Evolutionary conservation across 306 rosid genomes (phyloP).

Genomic region (Glycine soja): DNA sequence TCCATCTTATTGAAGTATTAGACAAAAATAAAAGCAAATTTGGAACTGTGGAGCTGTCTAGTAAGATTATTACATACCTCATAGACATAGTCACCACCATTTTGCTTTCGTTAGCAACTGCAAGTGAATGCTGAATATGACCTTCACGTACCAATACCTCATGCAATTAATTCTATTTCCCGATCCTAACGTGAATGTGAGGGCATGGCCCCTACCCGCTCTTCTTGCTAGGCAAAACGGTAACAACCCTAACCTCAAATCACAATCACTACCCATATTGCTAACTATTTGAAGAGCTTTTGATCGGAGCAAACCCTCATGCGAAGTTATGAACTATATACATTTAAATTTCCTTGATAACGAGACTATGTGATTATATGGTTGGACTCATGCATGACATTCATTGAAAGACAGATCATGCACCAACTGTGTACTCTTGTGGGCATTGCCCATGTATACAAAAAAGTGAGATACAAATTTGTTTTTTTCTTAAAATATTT

Average conservation of each 20-base stretch:
- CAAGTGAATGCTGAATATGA: slow-evolving; percentile 43
- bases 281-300: slow-evolving; percentile 12
- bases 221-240: slow-evolving; percentile 6
- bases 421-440: neutral
- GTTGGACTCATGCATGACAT: neutral
- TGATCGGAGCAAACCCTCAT: neutral
- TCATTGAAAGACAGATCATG: neutral
- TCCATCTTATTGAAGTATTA: neutral
- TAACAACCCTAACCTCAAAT: slow-evolving; percentile 41
- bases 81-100: slow-evolving; percentile 16
- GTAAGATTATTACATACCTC: neutral
- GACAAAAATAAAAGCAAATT: neutral
- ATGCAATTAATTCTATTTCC: slow-evolving; percentile 37
- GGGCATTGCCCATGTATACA: neutral
- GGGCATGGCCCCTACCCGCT: slow-evolving; percentile 35
- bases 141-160: slow-evolving; percentile 39
- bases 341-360: slow-evolving; percentile 7
- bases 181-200: slow-evolving; percentile 44
- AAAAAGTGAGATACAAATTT: neutral
- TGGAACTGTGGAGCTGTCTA: neutral
- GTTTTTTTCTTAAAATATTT: neutral
- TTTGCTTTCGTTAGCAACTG: neutral
- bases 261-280: slow-evolving; percentile 35
- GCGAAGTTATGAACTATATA: neutral
- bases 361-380: neutral